Evolutionary conservation across 2,329 filamentous ascomycete species (phyloP), one percentile per base, ranked within the genome.

Genomic region (Fusarium zealandicum): DNA sequence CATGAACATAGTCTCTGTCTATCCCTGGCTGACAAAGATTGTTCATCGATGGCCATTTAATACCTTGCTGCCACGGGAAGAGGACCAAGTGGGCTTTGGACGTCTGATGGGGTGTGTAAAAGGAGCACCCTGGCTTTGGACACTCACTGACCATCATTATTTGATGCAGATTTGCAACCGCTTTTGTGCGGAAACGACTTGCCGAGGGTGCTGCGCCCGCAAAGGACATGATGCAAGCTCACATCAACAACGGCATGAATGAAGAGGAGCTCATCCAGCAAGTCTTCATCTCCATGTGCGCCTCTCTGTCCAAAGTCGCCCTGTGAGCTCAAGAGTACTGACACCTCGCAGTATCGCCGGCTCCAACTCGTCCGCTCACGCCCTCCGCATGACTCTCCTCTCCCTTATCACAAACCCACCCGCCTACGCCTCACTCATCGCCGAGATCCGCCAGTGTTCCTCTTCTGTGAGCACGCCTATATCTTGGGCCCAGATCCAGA

Each of bases 361-460:
- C 20, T 84, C 83, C 16, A 83, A 86, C 70, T 84, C 83, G 0
- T 85, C 83, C 0, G 83, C 83, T 0, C 80, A 79, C 0, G 76
- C 78, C 1, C 72, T 86, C 2, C 79, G 82, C 3, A 75, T 79
- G 54, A 82, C 76, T 5, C 52, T 85, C 33, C 76, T 84, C 28
- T 78, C 80, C 52, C 68, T 85, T 33, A 75, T 79, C 32, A 81
- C 78, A 31, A 75, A 78, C 17, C 70, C 73, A 2, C 68, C 61
- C 0, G 73, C 82, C 10, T 78, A 82, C 59, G 45, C 62, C 2
- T 56, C 59, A 5, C 66, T 84, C 1, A 59, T 72, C 1, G 41
- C 68, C 14, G 82, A 84, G 64, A 75, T 86, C 17, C 79, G 80
- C 35, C 75, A 77, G 0, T 56, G 59, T 0, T 52, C 66, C 3